Evolutionary conservation across 2,329 filamentous ascomycete species (phyloP), one percentile per base, ranked within the genome.

Genomic region (Corynespora cassiicola): DNA sequence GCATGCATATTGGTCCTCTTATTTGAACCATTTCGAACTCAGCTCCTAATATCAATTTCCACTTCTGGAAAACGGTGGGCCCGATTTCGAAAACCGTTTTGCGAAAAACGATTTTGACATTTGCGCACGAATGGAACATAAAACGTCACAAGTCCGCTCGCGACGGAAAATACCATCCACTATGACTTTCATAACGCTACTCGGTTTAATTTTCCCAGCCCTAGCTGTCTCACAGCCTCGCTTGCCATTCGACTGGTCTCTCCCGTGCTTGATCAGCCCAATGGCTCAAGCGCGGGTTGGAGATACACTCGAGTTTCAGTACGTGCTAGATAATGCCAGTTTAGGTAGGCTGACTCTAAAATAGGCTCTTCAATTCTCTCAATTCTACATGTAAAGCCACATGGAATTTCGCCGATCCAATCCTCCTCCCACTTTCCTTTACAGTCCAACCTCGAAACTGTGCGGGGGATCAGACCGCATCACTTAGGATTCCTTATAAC

Each of bases 271-370:
- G n/a, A 22, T 29, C 5, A 37, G 11, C 12, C 34, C 34, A 7
- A 23, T 37, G 7, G 10, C 24, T 14, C 15, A 17, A 7, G 20
- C 31, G 14, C 12, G 15, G 14, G 34, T 26, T 15, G 34, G 34
- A 30, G 25, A 37, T 20, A 37, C 19, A n/a, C 16, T 37, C 14
- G 18, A 37, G 12, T 37, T 37, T 22, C 25, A 37, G 34, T 37
- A 37, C 17, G 27, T 21, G 12, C 10, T 15, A 5, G 9, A 15
- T 10, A 27, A 11, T 14, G n/a, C n/a, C 15, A 12, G 9, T 23
- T 15, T n/a, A 6, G 31, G 8, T 4, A 9, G 19, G n/a, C 12
- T 16, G 29, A 30, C 29, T 14, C 10, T 5, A 9, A n/a, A 6
- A n/a, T 3, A 37, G 34, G 9, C 18, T 37, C 7, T 37, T 29